These are phyloP conservation scores for Hypoxylon lienhwacheense DNA, from an alignment of 495 filamentous ascomycete genomes.

Conservation along the genomic window DNA sequence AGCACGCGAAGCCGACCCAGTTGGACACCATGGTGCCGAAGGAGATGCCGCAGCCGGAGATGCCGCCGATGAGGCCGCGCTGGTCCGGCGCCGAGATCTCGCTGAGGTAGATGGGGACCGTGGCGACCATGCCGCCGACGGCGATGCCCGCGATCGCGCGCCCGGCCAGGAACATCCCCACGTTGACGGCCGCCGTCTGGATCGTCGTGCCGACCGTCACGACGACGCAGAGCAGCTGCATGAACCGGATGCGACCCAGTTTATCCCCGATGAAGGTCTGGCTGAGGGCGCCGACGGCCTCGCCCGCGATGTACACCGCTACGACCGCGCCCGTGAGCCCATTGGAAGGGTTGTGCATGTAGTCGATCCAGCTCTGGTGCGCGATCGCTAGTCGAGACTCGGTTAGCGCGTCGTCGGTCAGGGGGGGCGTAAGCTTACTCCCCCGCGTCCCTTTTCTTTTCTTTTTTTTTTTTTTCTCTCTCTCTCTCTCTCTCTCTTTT, in stretches of 20 bases:
- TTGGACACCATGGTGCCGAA: conserved; percentile 62
- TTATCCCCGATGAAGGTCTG: conserved; percentile 59
- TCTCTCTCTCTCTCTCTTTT: neutral
- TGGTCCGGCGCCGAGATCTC: conserved; percentile 58
- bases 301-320: conserved; percentile 63
- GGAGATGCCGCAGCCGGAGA: conserved; percentile 60
- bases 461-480: too few relatives aligned
- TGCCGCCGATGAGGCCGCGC: conserved; percentile 60
- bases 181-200: conserved; percentile 60
- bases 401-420: conserved; percentile 15
- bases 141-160: conserved; percentile 58
- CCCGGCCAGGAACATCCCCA: conserved; percentile 63
- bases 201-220: conserved; percentile 60
- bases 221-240: conserved; percentile 59
- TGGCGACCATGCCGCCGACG: conserved; percentile 59
- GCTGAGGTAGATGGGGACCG: conserved; percentile 61
- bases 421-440: too few relatives aligned
- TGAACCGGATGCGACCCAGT: conserved; percentile 61
- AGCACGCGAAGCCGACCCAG: conserved; percentile 62
- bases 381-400: conserved; percentile 52
- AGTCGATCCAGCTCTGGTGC: conserved; percentile 62
- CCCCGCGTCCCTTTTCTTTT: too few relatives aligned
- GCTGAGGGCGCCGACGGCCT: conserved; percentile 55
- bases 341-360: conserved; percentile 58
- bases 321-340: conserved; percentile 62